phyloP scores from a whole-genome alignment of 1,139 yeast genomes.

The Pichia sp. region DNA sequence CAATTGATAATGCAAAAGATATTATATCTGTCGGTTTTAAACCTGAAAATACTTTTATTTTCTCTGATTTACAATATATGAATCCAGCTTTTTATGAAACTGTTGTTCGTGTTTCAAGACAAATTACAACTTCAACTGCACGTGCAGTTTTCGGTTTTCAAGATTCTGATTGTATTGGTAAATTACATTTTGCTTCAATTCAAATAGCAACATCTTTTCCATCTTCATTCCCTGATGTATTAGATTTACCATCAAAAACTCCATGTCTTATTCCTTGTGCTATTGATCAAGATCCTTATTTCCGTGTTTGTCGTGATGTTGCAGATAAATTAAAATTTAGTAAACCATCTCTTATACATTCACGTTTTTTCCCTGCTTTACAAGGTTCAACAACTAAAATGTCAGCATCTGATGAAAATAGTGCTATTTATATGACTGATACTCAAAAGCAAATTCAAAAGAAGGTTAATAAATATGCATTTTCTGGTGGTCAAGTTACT shows the following conservation, averaged over 20 bases:
- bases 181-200: conserved; percentile 88
- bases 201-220: conserved; percentile 97
- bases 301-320: conserved; percentile 95
- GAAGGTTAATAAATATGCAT: conserved; percentile 94
- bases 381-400: conserved; percentile 96
- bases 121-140: conserved; percentile 93
- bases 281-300: conserved; percentile 98
- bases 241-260: conserved; percentile 77
- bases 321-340: conserved; percentile 86
- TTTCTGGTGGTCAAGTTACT: conserved; percentile 88
- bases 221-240: conserved; percentile 88
- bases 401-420: conserved; percentile 82
- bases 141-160: conserved; percentile 97
- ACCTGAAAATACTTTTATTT: conserved; percentile 89
- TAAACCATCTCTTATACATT: conserved; percentile 88
- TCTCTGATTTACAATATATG: conserved; percentile 89
- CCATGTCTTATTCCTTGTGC: conserved; percentile 99
- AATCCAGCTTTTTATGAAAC: conserved; percentile 92
- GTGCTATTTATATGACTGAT: conserved; percentile 92
- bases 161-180: conserved; percentile 93
- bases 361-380: conserved; percentile 96
- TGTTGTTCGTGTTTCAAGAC: conserved; percentile 89
- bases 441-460: conserved; percentile 87
- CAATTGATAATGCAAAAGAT: conserved; percentile 82
- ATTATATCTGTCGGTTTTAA: conserved; percentile 93